These are phyloP conservation scores for Prunus padus DNA, from an alignment of 306 rosid species.

Conservation along the genomic window DNA sequence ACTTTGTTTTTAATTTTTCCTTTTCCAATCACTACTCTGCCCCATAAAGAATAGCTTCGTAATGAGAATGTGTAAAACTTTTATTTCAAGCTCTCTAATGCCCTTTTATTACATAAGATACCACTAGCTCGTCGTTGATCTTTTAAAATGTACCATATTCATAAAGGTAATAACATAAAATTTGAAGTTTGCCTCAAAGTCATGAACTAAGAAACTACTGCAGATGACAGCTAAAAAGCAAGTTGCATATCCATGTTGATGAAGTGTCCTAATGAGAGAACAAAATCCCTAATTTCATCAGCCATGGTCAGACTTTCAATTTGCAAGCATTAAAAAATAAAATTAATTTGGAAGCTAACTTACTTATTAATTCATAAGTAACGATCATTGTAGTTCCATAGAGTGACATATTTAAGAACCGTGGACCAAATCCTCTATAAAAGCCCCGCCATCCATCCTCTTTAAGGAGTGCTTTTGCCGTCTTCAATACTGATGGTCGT, in stretches of 20 bases:
- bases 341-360: conserved; percentile 21
- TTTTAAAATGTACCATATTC: neutral
- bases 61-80: no score
- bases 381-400: conserved; percentile 89
- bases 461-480: conserved; percentile 56
- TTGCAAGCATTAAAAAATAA: conserved; percentile 8
- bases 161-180: neutral
- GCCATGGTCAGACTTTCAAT: neutral
- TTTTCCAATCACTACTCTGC: no score
- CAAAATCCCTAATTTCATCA: conserved; percentile 10
- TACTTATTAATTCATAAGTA: conserved; percentile 87
- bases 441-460: conserved; percentile 96
- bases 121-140: neutral
- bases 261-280: neutral
- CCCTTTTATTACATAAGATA: no score
- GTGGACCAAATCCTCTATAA: conserved; percentile 85
- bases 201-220: neutral
- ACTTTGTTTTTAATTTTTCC: no score
- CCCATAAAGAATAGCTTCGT: no score
- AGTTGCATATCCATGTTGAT: neutral
- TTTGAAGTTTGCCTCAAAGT: neutral
- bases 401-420: conserved; percentile 83
- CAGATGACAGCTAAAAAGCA: conserved; percentile 7
- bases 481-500: conserved; percentile 78
- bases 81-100: no score